These are phyloP conservation scores for Neofusicoccum sp. DNA, from an alignment of 2,329 filamentous ascomycete species.

Conservation along the genomic window DNA sequence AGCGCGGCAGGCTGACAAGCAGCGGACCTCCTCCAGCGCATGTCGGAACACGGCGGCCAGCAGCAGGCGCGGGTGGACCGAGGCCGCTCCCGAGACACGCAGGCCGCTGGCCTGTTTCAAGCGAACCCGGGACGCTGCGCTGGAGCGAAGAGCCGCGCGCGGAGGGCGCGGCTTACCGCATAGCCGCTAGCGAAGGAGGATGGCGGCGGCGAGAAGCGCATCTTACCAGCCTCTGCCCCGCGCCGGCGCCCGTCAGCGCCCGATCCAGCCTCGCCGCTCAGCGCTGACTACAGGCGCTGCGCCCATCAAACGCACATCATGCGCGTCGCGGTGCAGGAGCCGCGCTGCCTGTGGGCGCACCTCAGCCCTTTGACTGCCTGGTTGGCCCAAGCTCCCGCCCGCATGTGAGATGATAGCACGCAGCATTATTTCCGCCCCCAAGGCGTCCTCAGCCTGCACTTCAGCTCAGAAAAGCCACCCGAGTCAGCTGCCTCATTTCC, in stretches of 20 bases:
- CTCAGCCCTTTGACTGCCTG: too few species aligned
- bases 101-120: background rate
- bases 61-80: background rate
- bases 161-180: background rate
- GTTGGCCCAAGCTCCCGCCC: background rate
- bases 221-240: background rate
- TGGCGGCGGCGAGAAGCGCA: background rate
- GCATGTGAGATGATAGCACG: background rate
- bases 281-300: slow-evolving; percentile 6
- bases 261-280: background rate
- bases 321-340: background rate
- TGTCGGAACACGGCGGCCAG: background rate
- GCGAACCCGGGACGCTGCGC: background rate
- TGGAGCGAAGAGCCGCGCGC: slow-evolving; percentile 9
- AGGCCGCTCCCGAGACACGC: slow-evolving; percentile 3
- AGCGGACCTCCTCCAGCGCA: background rate
- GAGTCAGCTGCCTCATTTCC: slow-evolving; percentile 3
- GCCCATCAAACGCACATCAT: slow-evolving; percentile 9
- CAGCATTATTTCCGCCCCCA: slow-evolving; percentile 4
- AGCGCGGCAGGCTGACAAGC: background rate
- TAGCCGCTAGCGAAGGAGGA: slow-evolving; percentile 1
- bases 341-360: background rate
- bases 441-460: slow-evolving; percentile 3
- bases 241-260: slow-evolving; percentile 10
- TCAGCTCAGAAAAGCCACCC: slow-evolving; percentile 10